A percentile compares a stretch with the other conserved stretches of the same genome.
These are phyloP conservation scores for Pyronema omphalodes DNA, from an alignment of 495 filamentous ascomycete species.

Conservation along the genomic window DNA sequence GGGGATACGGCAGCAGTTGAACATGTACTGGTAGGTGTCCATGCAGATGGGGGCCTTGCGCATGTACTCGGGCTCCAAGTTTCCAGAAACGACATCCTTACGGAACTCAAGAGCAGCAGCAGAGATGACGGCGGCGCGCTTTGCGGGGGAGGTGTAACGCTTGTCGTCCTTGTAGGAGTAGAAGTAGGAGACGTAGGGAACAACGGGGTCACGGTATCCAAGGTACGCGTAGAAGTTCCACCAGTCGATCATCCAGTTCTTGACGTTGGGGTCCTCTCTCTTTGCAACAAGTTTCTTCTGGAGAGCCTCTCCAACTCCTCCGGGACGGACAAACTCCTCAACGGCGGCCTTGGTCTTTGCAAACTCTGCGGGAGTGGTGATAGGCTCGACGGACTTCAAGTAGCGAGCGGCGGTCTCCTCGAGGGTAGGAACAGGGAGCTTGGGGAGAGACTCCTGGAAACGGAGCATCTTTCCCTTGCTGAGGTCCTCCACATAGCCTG, in stretches of 20 bases:
- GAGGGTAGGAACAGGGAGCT: constrained; percentile 75
- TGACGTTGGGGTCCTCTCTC: constrained; percentile 61
- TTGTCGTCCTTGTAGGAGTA: constrained; percentile 95
- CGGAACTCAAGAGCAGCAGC: constrained; percentile 82
- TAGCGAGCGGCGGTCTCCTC: constrained; percentile 86
- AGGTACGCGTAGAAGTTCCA: constrained; percentile 93
- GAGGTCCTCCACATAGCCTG: constrained; percentile 82
- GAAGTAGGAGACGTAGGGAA: constrained; percentile 98
- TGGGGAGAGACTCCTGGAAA: constrained; percentile 88
- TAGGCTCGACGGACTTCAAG: constrained; percentile 70
- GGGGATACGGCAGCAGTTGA: constrained; percentile 83
- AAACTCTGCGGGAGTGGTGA: constrained; percentile 44
- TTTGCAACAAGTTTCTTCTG: constrained; percentile 75
- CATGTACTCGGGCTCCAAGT: constrained; percentile 95
- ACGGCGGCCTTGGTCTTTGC: constrained; percentile 46
- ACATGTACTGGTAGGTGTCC: constrained; percentile 98
- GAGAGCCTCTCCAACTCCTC: constrained; percentile 62
- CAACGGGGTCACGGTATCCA: constrained; percentile 80
- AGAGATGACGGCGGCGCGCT: constrained; percentile 79
- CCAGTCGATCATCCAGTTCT: constrained; percentile 96
- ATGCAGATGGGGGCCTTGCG: constrained; percentile 87
- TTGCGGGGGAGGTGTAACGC: constrained; percentile 56
- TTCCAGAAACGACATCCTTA: constrained; percentile 64
- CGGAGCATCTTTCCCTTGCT: constrained; percentile 86
- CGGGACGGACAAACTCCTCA: constrained; percentile 44